Evolutionary conservation across 441 rosid species (phyloP), one percentile per base, ranked within the genome.

Genomic region (Arabidopsis hybrid): DNA sequence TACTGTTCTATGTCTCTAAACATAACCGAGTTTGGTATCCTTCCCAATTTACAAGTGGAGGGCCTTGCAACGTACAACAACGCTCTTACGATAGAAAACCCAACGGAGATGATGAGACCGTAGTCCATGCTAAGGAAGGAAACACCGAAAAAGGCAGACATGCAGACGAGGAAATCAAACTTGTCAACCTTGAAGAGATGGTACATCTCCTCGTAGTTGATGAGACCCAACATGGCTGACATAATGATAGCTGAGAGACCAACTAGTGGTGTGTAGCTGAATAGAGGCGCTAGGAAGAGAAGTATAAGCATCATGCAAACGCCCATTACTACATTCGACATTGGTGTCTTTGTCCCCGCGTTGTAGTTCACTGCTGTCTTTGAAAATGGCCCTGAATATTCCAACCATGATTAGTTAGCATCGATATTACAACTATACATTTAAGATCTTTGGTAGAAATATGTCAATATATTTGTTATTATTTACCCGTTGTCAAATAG

Each of bases 281-380:
- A 94, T 50, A 89, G 14, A 8, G 95, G 97, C 16, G 99, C 97
- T 60, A 94, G 76, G 79, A 90, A 76, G 5, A 94, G 74, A 34
- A 94, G 88, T 14, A 86, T 85, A 7, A 91, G 77, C 95, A 90
- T 90, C 96, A 94, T 90, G 83, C 87, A 80, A 6, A 87, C 9
- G 5, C 90, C 87, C 99, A 91, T 91, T 8, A 94, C 88, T 2
- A 91, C 51, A 62, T 94, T 91, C 4, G 99, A 80, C 93, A 89
- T 87, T 0, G 88, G 86, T 39, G 95, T 87, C 67, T 61, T 83
- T 62, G 90, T 80, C 4, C 98, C 96, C 1, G 97, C 79, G 32
- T 90, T 91, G 80, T 75, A 91, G 80, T 94, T 94, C 73, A 94
- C 97, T 0, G 98, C 97, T 0, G 97, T 84, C 75, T 92, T 89